Percentiles rank a stretch among this genome's conserved stretches.
Evolutionary conservation across 2,329 filamentous ascomycete species (phyloP).

Genomic region (Ophiostoma fasciatum): DNA sequence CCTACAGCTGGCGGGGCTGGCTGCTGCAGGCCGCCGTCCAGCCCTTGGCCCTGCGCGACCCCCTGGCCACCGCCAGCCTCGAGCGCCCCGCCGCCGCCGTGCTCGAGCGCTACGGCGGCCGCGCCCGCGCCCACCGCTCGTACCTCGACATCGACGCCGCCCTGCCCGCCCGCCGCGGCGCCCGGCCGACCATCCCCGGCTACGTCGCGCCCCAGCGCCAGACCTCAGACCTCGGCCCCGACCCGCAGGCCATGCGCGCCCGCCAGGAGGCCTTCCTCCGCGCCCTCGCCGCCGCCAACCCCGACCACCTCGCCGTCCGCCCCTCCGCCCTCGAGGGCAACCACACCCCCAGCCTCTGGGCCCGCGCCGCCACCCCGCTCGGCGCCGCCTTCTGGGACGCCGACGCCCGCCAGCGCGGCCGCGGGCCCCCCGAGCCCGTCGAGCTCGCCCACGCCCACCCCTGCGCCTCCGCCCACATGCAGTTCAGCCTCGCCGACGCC

Average conservation of each 20-base stretch:
- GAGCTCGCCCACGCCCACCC: constrained; percentile 25
- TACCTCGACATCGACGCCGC: constrained; percentile 2
- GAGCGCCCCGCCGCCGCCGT: constrained; percentile 9
- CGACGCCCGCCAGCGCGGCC: constrained; percentile 2
- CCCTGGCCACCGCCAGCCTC: constrained; percentile 17
- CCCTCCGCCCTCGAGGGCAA: constrained; percentile 20
- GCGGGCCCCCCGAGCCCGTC: constrained; percentile 13
- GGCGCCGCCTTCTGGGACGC: constrained; percentile 4
- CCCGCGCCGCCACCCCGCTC: background rate
- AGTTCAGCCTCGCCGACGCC: constrained; percentile 23
- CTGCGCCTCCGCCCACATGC: constrained; percentile 25
- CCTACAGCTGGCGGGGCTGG: constrained; percentile 28
- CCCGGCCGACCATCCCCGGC: constrained; percentile 19
- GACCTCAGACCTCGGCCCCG: constrained; percentile 15
- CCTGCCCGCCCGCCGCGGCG: constrained; percentile 12
- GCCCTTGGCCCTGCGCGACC: constrained; percentile 20
- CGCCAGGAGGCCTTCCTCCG: no score
- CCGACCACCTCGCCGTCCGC: constrained; percentile 13
- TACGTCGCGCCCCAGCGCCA: constrained; percentile 26
- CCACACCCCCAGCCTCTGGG: constrained; percentile 17
- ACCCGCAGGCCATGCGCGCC: no score
- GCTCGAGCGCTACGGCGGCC: constrained; percentile 13
- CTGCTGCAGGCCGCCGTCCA: constrained; percentile 19
- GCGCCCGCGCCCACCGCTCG: background rate
- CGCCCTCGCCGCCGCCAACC: constrained; percentile 15